These are phyloP conservation scores for Trametes cingulata DNA, from an alignment of 768 basidiomycete genomes.

Conservation along the genomic window DNA sequence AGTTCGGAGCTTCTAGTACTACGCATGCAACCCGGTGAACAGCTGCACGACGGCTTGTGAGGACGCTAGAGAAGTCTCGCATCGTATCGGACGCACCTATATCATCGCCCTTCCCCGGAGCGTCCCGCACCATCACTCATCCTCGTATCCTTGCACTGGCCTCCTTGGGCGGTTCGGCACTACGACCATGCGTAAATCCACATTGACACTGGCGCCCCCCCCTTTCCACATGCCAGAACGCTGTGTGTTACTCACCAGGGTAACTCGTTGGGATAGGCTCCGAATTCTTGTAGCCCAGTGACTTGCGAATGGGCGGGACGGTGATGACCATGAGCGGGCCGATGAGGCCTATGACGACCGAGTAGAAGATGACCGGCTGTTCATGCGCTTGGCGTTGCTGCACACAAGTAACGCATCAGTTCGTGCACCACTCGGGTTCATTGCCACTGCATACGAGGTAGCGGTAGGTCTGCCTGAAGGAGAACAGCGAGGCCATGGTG, in stretches of 20 bases:
- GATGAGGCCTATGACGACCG: constrained; percentile 68
- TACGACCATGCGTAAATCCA: constrained; percentile 27
- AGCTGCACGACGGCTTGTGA: neutral
- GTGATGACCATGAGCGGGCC: constrained; percentile 74
- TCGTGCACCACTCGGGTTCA: neutral
- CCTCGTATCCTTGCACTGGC: constrained; percentile 75
- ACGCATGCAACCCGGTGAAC: no score
- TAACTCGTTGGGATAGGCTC: constrained; percentile 76
- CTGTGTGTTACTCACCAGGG: constrained; percentile 13
- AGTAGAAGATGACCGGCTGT: constrained; percentile 88
- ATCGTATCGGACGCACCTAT: constrained; percentile 1
- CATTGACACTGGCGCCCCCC: no score
- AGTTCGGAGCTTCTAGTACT: no score
- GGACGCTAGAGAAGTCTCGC: neutral
- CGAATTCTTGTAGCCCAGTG: constrained; percentile 69
- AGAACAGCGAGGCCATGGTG: constrained; percentile 47
- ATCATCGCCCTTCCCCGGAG: neutral
- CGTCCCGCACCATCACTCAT: constrained; percentile 37
- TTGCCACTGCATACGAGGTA: constrained; percentile 26
- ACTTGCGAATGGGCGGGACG: constrained; percentile 78
- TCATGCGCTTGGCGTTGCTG: constrained; percentile 93
- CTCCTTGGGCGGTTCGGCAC: constrained; percentile 73
- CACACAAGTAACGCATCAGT: neutral
- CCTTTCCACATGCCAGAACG: neutral
- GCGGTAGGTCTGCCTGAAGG: constrained; percentile 54